Percentiles rank a stretch among this genome's conserved stretches.
Evolutionary conservation across 1,139 yeast genomes (phyloP).

Genomic region (Scheffersomyces parashehatae): DNA sequence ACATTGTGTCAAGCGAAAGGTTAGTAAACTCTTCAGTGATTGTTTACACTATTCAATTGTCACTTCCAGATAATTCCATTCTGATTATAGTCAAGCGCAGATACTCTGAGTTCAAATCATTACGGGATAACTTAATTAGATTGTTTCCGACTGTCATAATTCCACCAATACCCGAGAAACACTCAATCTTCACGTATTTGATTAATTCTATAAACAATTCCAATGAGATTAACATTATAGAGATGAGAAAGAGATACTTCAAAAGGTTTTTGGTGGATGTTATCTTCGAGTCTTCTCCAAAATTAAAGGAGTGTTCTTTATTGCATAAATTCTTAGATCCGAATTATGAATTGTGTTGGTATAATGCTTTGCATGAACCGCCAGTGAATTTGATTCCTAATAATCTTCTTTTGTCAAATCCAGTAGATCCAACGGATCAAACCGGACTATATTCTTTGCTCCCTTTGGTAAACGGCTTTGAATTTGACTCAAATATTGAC

Average conservation of each 20-base stretch:
- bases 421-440: slow-evolving; percentile 46
- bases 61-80: slow-evolving; percentile 12
- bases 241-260: slow-evolving; percentile 44
- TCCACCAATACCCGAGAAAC: slow-evolving; percentile 63
- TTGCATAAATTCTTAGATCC: slow-evolving; percentile 50
- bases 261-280: slow-evolving; percentile 39
- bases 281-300: slow-evolving; percentile 27
- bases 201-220: slow-evolving; percentile 40
- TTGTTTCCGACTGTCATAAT: slow-evolving; percentile 52
- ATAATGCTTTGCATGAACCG: slow-evolving; percentile 48
- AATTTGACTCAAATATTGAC: slow-evolving; percentile 31
- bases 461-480: slow-evolving; percentile 41
- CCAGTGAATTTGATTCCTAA: slow-evolving; percentile 44
- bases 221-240: slow-evolving; percentile 40
- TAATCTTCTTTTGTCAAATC: slow-evolving; percentile 43
- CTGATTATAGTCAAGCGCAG: slow-evolving; percentile 47
- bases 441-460: slow-evolving; percentile 46
- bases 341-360: slow-evolving; percentile 50
- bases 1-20: slow-evolving; percentile 38
- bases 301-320: slow-evolving; percentile 30
- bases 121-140: slow-evolving; percentile 44
- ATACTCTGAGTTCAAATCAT: slow-evolving; percentile 56
- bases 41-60: slow-evolving; percentile 40
- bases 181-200: slow-evolving; percentile 45
- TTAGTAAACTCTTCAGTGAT: slow-evolving; percentile 41